Evolutionary conservation across 2,329 filamentous ascomycete species (phyloP).

Genomic region (Metarhizium rileyi): DNA sequence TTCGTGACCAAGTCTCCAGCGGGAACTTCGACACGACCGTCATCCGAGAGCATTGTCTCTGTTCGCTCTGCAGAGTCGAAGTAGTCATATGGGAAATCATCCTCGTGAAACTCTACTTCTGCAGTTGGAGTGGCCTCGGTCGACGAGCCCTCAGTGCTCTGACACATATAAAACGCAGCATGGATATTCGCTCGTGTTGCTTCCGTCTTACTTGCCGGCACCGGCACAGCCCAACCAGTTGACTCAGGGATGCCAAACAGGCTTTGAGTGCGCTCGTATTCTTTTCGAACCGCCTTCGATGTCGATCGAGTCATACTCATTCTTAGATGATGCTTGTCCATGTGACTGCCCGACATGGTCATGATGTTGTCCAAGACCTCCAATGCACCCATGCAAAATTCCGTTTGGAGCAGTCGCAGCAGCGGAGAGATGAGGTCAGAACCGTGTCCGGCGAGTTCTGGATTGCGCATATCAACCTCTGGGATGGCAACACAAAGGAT

Average conservation of each 20-base stretch:
- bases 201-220: conserved; percentile 82
- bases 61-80: conserved; percentile 65
- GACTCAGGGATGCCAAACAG: conserved; percentile 94
- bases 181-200: conserved; percentile 87
- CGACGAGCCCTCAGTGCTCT: conserved; percentile 50
- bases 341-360: conserved; percentile 81
- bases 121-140: conserved; percentile 60
- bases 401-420: conserved; percentile 79
- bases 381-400: conserved; percentile 86
- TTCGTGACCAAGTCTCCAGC: conserved; percentile 70
- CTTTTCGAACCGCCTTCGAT: conserved; percentile 77
- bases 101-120: conserved; percentile 85
- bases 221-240: conserved; percentile 90
- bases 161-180: conserved; percentile 90
- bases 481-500: conserved; percentile 78
- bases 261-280: conserved; percentile 89
- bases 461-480: conserved; percentile 85
- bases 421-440: conserved; percentile 93
- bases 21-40: conserved; percentile 59
- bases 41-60: conserved; percentile 89
- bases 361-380: conserved; percentile 92
- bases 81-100: conserved; percentile 77
- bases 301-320: conserved; percentile 97
- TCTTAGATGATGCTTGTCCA: conserved; percentile 87
- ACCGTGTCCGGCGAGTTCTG: conserved; percentile 81